Percentiles rank a stretch among this genome's conserved stretches.
phyloP scores from a whole-genome alignment of 495 filamentous ascomycete species.

The Penicillium odoratum region DNA sequence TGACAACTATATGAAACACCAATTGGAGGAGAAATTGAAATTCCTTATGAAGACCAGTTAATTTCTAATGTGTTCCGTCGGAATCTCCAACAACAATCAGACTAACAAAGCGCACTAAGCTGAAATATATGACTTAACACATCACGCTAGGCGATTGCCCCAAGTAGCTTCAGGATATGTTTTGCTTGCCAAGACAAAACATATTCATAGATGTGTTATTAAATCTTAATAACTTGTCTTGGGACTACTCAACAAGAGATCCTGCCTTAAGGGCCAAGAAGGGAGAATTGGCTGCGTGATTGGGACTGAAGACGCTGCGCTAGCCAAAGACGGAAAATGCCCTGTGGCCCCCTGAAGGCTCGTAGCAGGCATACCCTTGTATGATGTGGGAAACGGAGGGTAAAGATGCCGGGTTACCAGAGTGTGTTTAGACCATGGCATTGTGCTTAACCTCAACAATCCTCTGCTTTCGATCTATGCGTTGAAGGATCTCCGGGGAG shows the following conservation, averaged over 20 bases:
- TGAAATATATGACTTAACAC: not conserved
- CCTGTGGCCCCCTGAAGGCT: not conserved
- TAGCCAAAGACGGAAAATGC: not conserved
- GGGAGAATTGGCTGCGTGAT: not conserved
- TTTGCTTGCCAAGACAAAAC: not conserved
- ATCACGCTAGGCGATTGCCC: not conserved
- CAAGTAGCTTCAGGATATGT: not conserved
- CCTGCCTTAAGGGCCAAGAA: not conserved
- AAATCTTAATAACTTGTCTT: slow-evolving; percentile 1
- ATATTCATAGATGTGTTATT: slow-evolving; percentile 13
- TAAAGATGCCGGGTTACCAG: not conserved
- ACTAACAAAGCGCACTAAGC: not conserved
- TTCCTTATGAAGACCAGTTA: too few relatives aligned
- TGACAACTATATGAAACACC: too few relatives aligned
- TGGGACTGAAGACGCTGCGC: not conserved
- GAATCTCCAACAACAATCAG: not conserved
- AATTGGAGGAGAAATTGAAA: too few relatives aligned
- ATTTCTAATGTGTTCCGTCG: too few relatives aligned
- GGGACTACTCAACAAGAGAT: not conserved
- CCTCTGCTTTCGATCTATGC: not conserved
- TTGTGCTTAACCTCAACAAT: not conserved
- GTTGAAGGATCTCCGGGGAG: not conserved
- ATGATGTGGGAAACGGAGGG: not conserved
- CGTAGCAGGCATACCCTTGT: not conserved
- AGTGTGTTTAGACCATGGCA: not conserved